Evolutionary conservation across 2,329 filamentous ascomycete species (phyloP), one percentile per base, ranked within the genome.

Genomic region (Fusarium mundagurra): DNA sequence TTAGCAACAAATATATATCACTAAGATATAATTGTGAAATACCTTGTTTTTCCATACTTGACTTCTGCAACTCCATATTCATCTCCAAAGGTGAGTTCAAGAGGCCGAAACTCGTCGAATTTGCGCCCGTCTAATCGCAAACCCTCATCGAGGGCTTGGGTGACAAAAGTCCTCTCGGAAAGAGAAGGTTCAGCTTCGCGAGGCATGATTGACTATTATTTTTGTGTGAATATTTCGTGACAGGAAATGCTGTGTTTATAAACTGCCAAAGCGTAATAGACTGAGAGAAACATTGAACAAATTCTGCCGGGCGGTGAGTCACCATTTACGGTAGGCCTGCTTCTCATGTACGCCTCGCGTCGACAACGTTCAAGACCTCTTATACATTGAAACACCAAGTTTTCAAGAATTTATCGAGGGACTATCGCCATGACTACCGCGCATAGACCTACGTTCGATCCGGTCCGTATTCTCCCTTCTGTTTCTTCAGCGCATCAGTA

Each of bases 391-490:
- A 65, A 29, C 47, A 55, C 17, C 33, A 38, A 41, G 60, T 45
- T 29, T 50, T 58, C 45, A 33, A 54, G 43, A 59, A 69, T 43
- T 24, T 12, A 38, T 29, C 29, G 47, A 64, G 48, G 43, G 39
- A 36, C 11, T 61, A 33, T 71, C 76, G 76, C 66, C 43, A 92
- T 92, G 91, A 92, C 91, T 74, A 89, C 87, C 84, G 91, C 91
- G 47, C 91, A 92, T 76, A 93, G 96, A 85, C 96, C 96, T 64
- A 99, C 96, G 0, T 99, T 99, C 81, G 96, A 99, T 83, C 96
- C 96, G 75, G 94, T 95, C 89, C 74, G 87, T 75, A 36, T 60
- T 29, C 43, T 34, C 6, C 38, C 17, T 55, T 20, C n/a, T 36
- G 77, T 20, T 6, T 29, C 38, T 45, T 18, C 54, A 47, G 51